A percentile compares a stretch with the other conserved stretches of the same genome.
Conservation (phyloP, 768 basidiomycete genomes). For the Termitomyces sp. region DNA sequence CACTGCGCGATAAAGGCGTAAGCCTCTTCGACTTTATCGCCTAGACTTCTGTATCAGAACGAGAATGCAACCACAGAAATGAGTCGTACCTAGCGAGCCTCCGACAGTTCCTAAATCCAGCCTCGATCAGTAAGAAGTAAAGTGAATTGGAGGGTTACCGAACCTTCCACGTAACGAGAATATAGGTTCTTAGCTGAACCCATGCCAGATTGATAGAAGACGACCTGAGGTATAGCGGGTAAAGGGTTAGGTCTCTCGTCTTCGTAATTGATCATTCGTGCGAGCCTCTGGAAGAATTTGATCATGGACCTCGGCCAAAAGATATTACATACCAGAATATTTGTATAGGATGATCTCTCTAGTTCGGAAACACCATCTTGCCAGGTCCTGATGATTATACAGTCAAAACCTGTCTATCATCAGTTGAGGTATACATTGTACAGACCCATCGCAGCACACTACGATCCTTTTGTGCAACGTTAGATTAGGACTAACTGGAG, state of each 20-base stretch:
- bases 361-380: conserved; percentile 51
- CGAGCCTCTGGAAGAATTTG: conserved; percentile 36
- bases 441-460: conserved; percentile 73
- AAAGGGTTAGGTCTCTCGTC: conserved; percentile 33
- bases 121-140: conserved; percentile 1
- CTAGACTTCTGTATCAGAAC: conserved; percentile 23
- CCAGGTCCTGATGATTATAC: conserved; percentile 49
- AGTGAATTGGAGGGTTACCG: not conserved
- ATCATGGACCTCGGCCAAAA: not conserved
- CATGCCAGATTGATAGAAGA: conserved; percentile 62
- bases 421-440: not conserved
- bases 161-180: conserved; percentile 35
- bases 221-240: conserved; percentile 48
- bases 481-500: conserved; percentile 11
- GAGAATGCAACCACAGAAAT: not conserved
- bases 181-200: conserved; percentile 52
- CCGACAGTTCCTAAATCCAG: conserved; percentile 52
- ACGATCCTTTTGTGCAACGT: conserved; percentile 52
- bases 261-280: conserved; percentile 45
- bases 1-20: conserved; percentile 81
- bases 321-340: conserved; percentile 41
- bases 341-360: conserved; percentile 46
- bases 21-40: conserved; percentile 71
- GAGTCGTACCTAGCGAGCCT: conserved; percentile 44
- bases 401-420: not conserved